A percentile compares a stretch with the other conserved stretches of the same genome.
Evolutionary conservation across 352 stramenopile species (phyloP).

Genomic region (Globisporangium heterothallicum): DNA sequence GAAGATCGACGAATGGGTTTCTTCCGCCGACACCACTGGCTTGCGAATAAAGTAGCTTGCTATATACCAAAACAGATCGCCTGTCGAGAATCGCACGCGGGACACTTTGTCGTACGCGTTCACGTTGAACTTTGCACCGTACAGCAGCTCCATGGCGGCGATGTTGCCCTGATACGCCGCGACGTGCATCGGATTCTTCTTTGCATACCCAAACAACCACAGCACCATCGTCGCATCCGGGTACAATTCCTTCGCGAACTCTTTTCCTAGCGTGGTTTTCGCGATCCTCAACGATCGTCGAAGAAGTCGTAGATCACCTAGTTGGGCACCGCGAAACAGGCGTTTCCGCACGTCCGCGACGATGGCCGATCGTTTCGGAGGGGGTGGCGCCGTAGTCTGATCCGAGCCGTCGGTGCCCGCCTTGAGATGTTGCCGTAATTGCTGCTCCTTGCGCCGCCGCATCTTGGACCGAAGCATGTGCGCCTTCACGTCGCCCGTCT

Average conservation of each 20-base stretch:
- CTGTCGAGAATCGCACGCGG: conserved; percentile 66
- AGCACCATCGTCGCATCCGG: conserved; percentile 59
- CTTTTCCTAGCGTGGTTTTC: conserved; percentile 35
- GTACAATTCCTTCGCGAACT: conserved; percentile 63
- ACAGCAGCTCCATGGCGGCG: conserved; percentile 60
- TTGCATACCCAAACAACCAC: conserved; percentile 65
- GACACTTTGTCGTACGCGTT: conserved; percentile 82
- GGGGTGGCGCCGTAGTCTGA: conserved; percentile 1
- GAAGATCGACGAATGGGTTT: conserved; percentile 60
- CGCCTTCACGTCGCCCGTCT: conserved; percentile 72
- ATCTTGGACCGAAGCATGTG: conserved; percentile 60
- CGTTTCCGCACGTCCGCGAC: conserved; percentile 59
- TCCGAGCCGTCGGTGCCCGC: conserved; percentile 8
- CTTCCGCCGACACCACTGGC: conserved; percentile 56
- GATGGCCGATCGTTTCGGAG: conserved; percentile 25
- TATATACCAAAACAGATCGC: conserved; percentile 81
- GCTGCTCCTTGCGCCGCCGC: conserved; percentile 35
- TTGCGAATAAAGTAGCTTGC: conserved; percentile 67
- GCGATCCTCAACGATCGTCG: conserved; percentile 53
- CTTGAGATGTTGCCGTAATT: conserved; percentile 20
- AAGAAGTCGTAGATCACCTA: conserved; percentile 59
- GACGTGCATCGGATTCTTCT: conserved; percentile 84
- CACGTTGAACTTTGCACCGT: conserved; percentile 46
- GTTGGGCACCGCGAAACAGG: conserved; percentile 65
- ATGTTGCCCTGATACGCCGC: conserved; percentile 78